Evolutionary conservation across 495 filamentous ascomycete genomes (phyloP), one percentile per base, ranked within the genome.

Genomic region (Tuber borchii): DNA sequence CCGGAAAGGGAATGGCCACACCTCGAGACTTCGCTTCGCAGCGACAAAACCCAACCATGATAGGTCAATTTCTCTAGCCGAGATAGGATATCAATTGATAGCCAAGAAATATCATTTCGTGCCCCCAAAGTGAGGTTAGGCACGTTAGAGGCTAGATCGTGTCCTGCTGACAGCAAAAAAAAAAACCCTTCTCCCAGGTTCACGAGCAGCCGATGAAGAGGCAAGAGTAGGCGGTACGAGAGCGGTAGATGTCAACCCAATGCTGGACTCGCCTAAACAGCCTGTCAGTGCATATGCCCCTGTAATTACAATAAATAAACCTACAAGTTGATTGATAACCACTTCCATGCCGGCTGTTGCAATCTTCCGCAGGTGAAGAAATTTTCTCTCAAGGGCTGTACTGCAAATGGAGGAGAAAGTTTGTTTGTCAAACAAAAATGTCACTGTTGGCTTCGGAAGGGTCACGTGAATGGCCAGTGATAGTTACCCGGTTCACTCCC

Each of bases 41-140:
- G 56, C 56, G 26, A 65, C 26, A 65, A 65, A 65, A 34, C 5
- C 31, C 26, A 34, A 34, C 26, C 56, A 26, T 19, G 26, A 65
- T 65, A 65, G 56, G 26, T 34, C 56, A 61, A 61, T 31, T 31
- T 34, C 56, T 34, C 14, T 16, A 26, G 14, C 26, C 56, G 17
- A 65, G 56, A 19, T 65, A 34, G 26, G 70, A 70, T 70, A 4
- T 22, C 51, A 61, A 61, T 56, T 44, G 70, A 75, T 79, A 75
- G 74, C 69, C 73, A 44, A 75, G 71, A 68, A 79, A 79, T 51
- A 45, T 48, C 75, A 79, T 75, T 69, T 72, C 72, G 31, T 73
- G 61, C 69, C 69, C n/a, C 56, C 56, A 65, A 65, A 65, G 56
- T 65, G 56, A 65, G 10, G 56, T 31, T 14, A 31, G 31, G 56